Evolutionary conservation across 176 grass and related monocot species (phyloP), one percentile per base, ranked within the genome.

Genomic region (Canna indica): DNA sequence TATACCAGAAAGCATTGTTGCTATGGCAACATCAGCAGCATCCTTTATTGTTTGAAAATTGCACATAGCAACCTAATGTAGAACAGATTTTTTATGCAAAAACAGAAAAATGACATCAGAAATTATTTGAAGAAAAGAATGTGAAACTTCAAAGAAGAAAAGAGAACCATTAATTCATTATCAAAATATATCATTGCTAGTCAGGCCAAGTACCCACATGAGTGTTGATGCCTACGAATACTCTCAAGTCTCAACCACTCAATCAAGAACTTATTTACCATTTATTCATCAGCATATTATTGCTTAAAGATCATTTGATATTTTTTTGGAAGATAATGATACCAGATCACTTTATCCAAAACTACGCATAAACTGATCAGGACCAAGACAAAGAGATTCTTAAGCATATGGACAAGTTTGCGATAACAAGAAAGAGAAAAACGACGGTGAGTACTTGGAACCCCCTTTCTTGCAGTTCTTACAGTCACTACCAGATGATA

Each of bases 11-110:
- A 81, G 94, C 94, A 97, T 97, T 64, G 89, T 87, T 36, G 84
- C 83, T 83, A 97, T 97, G 71, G 94, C 94, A 81, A 97, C 94
- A 92, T 97, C 88, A 77, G 88, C 86, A 48, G 94, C 84, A 87
- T 97, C 94, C 72, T 97, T 90, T 39, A 97, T 85, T 24, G 86
- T 90, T 83, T 78, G 80, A 75, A 97, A 97, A 82, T 92, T 97
- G 50, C 94, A 97, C 89, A 97, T 97, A 20, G 89, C 94, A 73
- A 92, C 94, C 93, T 92, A 76, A 81, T 71, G 79, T 52, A 79
- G 22, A 47, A 54, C 13, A 17, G 59, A 73, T 59, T 59, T 38
- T 59, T n/a, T 73, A 26, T 4, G 4, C n/a, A 24, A 73, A 42
- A 73, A 57, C 13, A 30, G 5, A 42, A 59, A 73, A 20, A 38